Evolutionary conservation across 768 basidiomycete genomes (phyloP).

Genomic region (Exsudoporus frostii): DNA sequence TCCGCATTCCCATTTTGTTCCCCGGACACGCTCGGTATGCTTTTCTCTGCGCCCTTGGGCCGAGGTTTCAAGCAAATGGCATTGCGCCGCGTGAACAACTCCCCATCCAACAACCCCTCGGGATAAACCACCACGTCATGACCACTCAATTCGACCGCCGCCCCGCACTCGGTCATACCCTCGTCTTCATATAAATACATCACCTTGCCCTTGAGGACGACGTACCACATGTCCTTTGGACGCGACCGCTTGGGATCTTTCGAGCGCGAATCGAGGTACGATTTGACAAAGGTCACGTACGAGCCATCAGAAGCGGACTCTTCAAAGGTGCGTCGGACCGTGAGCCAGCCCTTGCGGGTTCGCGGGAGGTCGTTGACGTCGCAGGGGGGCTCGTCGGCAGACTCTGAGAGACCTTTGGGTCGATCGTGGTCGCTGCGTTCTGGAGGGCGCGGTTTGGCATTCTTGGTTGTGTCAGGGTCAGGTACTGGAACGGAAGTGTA

Average conservation of each 20-base stretch:
- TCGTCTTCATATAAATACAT: slow-evolving; percentile 95
- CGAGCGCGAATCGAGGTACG: slow-evolving; percentile 77
- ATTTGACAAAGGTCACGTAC: slow-evolving; percentile 77
- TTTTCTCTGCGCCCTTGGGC: slow-evolving; percentile 29
- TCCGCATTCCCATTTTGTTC: slow-evolving; percentile 19
- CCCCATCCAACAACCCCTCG: slow-evolving; percentile 75
- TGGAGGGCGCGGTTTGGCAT: slow-evolving; percentile 27
- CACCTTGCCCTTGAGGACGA: slow-evolving; percentile 86
- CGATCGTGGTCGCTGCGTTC: slow-evolving; percentile 22
- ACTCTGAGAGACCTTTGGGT: slow-evolving; percentile 29
- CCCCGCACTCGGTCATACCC: slow-evolving; percentile 84
- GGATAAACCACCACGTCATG: slow-evolving; percentile 78
- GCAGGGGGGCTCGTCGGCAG: slow-evolving; percentile 13
- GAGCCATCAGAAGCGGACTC: slow-evolving; percentile 59
- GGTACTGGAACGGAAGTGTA: slow-evolving; percentile 87
- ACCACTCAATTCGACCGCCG: slow-evolving; percentile 79
- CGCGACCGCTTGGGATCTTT: slow-evolving; percentile 80
- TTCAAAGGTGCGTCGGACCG: slow-evolving; percentile 75
- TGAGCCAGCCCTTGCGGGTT: slow-evolving; percentile 79
- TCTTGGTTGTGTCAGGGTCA: slow-evolving; percentile 46
- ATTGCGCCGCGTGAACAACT: slow-evolving; percentile 88
- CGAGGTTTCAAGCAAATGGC: slow-evolving; percentile 76
- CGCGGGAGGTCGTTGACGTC: slow-evolving; percentile 57
- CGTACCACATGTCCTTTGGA: slow-evolving; percentile 92
- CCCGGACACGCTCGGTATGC: slow-evolving; percentile 42